Base-by-base conservation (phyloP, 345 rosid genomes). In the Brassica juncea region DNA sequence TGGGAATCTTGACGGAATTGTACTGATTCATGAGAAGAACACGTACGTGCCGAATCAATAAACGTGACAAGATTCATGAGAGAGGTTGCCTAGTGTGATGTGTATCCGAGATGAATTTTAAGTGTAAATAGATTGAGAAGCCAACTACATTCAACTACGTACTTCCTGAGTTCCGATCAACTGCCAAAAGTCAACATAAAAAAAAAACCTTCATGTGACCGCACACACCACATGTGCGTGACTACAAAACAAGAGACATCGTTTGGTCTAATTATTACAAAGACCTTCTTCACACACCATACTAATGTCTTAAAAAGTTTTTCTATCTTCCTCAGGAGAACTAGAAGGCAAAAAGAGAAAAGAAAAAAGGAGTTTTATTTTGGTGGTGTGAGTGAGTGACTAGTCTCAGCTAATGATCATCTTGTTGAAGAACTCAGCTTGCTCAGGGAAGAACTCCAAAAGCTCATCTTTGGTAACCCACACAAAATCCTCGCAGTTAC, bases 391-490 rank as follows among this genome's bases (percentile, higher is more conserved):
- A 9, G 35, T 5, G 21, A 9, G 21, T 58, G 68, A 23, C 28
- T 35, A 12, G 15, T 44, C 77, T 92, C 78, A 95, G 90, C 93
- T 86, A 83, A 91, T 89, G 80, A 95, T 88, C 96, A 95, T 91
- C 89, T 91, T 95, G 69, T 84, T 87, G 70, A 89, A 85, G 84
- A 84, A 89, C 21, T 86, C 88, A 10, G 96, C 89, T 77, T 89
- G 87, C 58, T 91, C 93, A 0, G 98, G 99, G 68, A 93, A 90
- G 85, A 86, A 85, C 80, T 91, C 96, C 86, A 91, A 75, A 14
- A 93, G 80, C 81, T 95, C 98, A 81, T 93, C 97, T 86, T 95
- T 95, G 73, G 97, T 93, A 78, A 90, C 93, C 98, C 99, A 95
- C 34, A 88, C 89, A 60, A 82, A 91, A 84, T 95, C 97, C 34